Evolutionary conservation across 768 basidiomycete species (phyloP), one percentile per base, ranked within the genome.

Genomic region (Lactarius sp.): DNA sequence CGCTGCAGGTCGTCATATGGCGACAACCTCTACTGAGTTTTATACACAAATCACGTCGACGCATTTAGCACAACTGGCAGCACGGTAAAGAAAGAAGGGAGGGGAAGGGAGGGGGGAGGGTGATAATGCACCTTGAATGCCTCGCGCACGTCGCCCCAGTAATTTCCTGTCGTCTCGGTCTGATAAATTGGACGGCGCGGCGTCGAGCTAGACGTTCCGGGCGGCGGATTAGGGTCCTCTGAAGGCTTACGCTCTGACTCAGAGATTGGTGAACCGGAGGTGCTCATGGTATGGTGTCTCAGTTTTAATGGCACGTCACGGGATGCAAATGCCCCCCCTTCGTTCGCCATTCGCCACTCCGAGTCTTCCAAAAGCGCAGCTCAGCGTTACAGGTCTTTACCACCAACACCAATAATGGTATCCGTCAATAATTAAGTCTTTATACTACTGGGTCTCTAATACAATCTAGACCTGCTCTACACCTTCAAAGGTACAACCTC

Each of bases 1-100:
- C 83, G 80, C 65, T 78, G 76, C 18, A 85, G 75, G 73, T 88
- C 88, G 66, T 83, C 78, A 61, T 68, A 69, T 16, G 78, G 56
- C 27, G 78, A 79, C 69, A 83, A 67, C 71, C 77, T 79, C 81
- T 82, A 74, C 64, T 56, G 31, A 46, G 20, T 20, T n/a, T n/a
- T 34, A 7, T 13, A 33, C 52, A 70, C 77, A 6, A 8, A 78
- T 78, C 22, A 37, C 10, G 34, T 56, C 13, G 31, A 44, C 31
- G 37, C 13, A 39, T 51, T 27, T 27, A 44, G 39, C 14, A 46
- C 18, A 20, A 6, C 20, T 5, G 12, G 31, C 22, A 27, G 33
- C 37, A 2, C 14, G 10, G 52, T 12, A 22, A 22, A 55, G 44
- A 60, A 56, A 50, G 39, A 20, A 39, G 8, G 33, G 5, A 18